These are phyloP conservation scores for Rhizoctonia solani DNA, from an alignment of 1,284 basidiomycete species.

Conservation along the genomic window DNA sequence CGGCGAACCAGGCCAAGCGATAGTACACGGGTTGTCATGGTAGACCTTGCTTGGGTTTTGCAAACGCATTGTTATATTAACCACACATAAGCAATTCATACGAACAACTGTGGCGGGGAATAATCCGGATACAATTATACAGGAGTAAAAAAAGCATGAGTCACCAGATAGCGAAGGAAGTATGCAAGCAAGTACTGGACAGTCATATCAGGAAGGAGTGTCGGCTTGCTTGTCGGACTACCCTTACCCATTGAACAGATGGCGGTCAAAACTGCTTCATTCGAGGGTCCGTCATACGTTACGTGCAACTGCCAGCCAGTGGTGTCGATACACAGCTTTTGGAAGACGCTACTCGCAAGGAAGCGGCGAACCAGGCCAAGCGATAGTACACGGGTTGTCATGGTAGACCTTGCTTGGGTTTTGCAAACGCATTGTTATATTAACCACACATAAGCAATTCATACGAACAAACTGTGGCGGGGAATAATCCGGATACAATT, in stretches of 20 bases:
- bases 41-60: background rate
- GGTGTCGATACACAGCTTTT: conserved; percentile 95
- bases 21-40: conserved; percentile 40
- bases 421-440: background rate
- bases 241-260: conserved; percentile 59
- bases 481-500: conserved; percentile 3
- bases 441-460: background rate
- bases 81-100: background rate
- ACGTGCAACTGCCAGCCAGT: conserved; percentile 90
- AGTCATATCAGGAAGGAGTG: background rate
- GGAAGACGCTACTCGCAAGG: conserved; percentile 91
- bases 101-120: background rate
- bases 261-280: conserved; percentile 99
- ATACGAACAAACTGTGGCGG: background rate
- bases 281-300: conserved; percentile 96
- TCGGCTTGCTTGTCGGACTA: background rate
- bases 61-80: conserved; percentile 12
- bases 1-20: conserved; percentile 59
- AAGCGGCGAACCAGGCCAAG: conserved; percentile 60
- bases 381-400: conserved; percentile 45
- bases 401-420: background rate
- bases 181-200: background rate
- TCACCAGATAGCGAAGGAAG: background rate
- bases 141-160: background rate
- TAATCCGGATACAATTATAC: conserved; percentile 9